A percentile compares a stretch with the other conserved stretches of the same genome.
Evolutionary conservation across 257 asterid species (phyloP).

Genomic region (Rauvolfia tetraphylla): DNA sequence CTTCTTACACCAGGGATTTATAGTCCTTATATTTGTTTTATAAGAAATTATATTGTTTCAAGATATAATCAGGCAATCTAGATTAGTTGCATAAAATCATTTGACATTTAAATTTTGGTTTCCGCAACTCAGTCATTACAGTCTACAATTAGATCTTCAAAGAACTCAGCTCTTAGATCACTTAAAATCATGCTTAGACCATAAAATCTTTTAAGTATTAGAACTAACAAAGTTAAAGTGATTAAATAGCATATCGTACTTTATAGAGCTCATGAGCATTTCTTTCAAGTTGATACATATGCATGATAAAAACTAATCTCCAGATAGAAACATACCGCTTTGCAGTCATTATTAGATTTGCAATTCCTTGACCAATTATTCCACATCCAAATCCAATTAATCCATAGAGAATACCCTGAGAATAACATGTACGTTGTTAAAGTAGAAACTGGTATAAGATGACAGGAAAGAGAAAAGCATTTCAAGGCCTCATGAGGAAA

Average conservation of each 20-base stretch:
- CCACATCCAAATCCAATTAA: constrained; percentile 96
- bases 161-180: not conserved
- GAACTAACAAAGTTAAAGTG: not conserved
- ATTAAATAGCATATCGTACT: too few species aligned
- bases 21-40: too few species aligned
- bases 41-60: not conserved
- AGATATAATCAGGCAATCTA: not conserved
- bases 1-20: not conserved
- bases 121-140: not conserved
- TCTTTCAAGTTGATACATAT: not conserved
- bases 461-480: not conserved
- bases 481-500: not conserved
- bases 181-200: not conserved
- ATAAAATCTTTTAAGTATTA: not conserved
- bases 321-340: constrained; percentile 55
- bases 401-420: constrained; percentile 88
- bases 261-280: not conserved
- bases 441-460: not conserved
- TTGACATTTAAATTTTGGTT: not conserved
- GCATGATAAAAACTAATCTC: not conserved
- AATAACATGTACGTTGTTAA: constrained; percentile 9
- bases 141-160: not conserved
- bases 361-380: constrained; percentile 95
- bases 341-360: constrained; percentile 89
- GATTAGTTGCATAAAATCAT: too few species aligned